A percentile compares a stretch with the other conserved stretches of the same genome.
Evolutionary conservation across 371 early-diverging fungal genomes (phyloP).

Genomic region (Mycotypha africana): DNA sequence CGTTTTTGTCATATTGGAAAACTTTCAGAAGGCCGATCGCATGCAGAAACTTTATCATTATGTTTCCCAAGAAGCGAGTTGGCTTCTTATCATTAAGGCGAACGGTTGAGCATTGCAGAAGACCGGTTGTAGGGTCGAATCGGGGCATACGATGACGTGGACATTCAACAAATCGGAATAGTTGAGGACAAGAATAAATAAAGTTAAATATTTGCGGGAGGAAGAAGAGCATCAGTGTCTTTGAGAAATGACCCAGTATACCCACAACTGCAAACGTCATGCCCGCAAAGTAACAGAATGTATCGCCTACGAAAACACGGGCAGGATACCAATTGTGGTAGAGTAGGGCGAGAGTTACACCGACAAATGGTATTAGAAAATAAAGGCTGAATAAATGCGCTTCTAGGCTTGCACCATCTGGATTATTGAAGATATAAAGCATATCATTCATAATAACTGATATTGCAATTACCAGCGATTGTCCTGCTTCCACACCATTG

Average conservation of each 20-base stretch:
- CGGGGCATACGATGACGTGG: slow-evolving; percentile 96
- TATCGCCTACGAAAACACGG: slow-evolving; percentile 95
- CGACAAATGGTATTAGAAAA: slow-evolving; percentile 89
- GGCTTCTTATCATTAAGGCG: slow-evolving; percentile 26
- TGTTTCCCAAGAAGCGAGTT: slow-evolving; percentile 24
- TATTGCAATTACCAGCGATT: slow-evolving; percentile 84
- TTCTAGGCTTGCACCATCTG: slow-evolving; percentile 49
- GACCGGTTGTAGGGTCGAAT: slow-evolving; percentile 48
- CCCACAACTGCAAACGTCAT: slow-evolving; percentile 96
- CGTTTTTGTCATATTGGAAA: slow-evolving; percentile 56
- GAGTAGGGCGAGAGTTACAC: slow-evolving; percentile 74
- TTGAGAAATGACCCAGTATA: slow-evolving; percentile 89
- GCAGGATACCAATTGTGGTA: slow-evolving; percentile 93
- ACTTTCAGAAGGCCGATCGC: slow-evolving; percentile 41
- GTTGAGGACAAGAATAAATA: slow-evolving; percentile 90
- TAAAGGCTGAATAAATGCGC: slow-evolving; percentile 82
- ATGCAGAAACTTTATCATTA: slow-evolving; percentile 33
- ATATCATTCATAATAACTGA: slow-evolving; percentile 81
- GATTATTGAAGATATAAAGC: slow-evolving; percentile 52
- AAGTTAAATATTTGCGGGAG: slow-evolving; percentile 97
- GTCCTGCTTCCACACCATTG: slow-evolving; percentile 97
- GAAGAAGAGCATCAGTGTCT: slow-evolving; percentile 91
- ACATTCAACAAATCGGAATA: slow-evolving; percentile 93
- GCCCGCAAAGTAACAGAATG: slow-evolving; percentile 97
- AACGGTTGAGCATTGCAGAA: slow-evolving; percentile 41